Percentiles rank a stretch among this genome's conserved stretches.
These are phyloP conservation scores for Camellia oleifera DNA, from an alignment of 179 eudicot species.

Conservation along the genomic window DNA sequence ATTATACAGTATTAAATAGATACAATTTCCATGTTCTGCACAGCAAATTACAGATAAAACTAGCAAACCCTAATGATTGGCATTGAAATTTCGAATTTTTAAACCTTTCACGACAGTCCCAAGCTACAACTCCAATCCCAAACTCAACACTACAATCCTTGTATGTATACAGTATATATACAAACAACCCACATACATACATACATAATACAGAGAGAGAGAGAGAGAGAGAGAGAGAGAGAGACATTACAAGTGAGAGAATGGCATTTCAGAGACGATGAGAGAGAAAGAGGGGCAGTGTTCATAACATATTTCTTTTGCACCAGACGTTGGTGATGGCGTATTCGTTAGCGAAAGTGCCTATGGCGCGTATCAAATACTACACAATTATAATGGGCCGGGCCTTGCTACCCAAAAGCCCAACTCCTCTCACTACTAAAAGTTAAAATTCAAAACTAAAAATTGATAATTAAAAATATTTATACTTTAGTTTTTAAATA, in stretches of 20 bases:
- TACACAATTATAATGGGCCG: background rate
- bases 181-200: background rate
- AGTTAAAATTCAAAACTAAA: too few species aligned
- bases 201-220: background rate
- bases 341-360: background rate
- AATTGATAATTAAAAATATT: too few species aligned
- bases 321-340: slow-evolving; percentile 1
- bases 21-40: too few species aligned
- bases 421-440: background rate
- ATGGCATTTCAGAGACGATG: slow-evolving; percentile 21
- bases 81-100: background rate
- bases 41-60: background rate
- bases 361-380: background rate
- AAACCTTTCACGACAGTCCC: background rate
- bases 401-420: background rate
- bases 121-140: slow-evolving; percentile 3
- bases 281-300: background rate
- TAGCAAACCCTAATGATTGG: background rate
- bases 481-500: too few species aligned
- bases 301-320: background rate
- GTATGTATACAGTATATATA: background rate
- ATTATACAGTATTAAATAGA: background rate
- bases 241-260: slow-evolving; percentile 24
- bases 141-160: background rate
- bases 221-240: background rate